Percentiles rank a stretch among this genome's conserved stretches.
Conservation (phyloP, 306 rosid species). For the Herpetospermum pedunculosum region DNA sequence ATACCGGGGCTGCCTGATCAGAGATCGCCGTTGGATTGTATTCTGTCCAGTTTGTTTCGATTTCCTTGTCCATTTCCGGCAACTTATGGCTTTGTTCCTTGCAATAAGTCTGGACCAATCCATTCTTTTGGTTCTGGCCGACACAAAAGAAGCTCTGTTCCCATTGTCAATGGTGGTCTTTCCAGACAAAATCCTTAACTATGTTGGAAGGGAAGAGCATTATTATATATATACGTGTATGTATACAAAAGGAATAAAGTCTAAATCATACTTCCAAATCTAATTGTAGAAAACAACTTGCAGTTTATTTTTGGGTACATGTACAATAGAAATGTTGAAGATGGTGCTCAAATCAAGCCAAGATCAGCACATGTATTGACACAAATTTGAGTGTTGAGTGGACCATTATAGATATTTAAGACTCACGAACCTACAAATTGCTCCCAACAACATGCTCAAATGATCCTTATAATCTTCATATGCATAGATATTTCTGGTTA, state of each 20-base stretch:
- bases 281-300: background rate
- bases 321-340: background rate
- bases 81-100: constrained; percentile 20
- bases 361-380: background rate
- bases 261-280: background rate
- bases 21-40: constrained; percentile 22
- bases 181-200: background rate
- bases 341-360: background rate
- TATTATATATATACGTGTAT: background rate
- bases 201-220: background rate
- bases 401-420: background rate
- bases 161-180: background rate
- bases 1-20: constrained; percentile 25
- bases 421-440: background rate
- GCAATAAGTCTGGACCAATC: background rate
- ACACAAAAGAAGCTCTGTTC: background rate
- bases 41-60: constrained; percentile 9
- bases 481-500: background rate
- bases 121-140: background rate
- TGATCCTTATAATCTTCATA: background rate
- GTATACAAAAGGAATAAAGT: background rate
- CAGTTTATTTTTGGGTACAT: background rate
- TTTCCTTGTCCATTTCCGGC: constrained; percentile 14
- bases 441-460: background rate
- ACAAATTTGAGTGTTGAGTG: background rate